Evolutionary conservation across 768 basidiomycete species (phyloP).

Genomic region (Mycena galopus): DNA sequence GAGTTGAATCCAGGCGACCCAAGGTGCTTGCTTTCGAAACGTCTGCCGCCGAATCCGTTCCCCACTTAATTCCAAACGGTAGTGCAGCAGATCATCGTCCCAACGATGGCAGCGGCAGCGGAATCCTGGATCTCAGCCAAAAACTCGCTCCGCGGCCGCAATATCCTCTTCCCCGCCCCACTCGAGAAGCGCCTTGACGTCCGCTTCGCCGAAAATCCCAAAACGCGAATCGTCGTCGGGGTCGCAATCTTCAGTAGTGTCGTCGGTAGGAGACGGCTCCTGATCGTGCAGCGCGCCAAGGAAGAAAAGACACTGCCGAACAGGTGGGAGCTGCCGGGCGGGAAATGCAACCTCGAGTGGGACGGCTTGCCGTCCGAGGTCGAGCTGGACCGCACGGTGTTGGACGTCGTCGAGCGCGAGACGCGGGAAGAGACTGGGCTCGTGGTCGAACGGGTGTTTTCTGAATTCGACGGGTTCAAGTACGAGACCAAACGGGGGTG

Average conservation of each 20-base stretch:
- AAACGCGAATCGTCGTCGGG: background rate
- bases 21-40: too few relatives aligned
- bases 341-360: background rate
- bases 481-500: background rate
- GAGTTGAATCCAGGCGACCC: too few relatives aligned
- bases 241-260: background rate
- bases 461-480: conserved; percentile 7
- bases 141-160: too few relatives aligned
- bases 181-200: too few relatives aligned
- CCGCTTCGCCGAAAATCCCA: background rate
- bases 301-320: background rate
- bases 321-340: conserved; percentile 9
- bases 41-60: too few relatives aligned
- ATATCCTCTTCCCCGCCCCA: background rate
- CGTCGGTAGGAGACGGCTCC: background rate
- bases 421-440: conserved; percentile 2
- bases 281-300: background rate
- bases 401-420: background rate
- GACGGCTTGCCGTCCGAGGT: too few relatives aligned
- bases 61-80: too few relatives aligned
- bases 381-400: background rate
- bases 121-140: too few relatives aligned
- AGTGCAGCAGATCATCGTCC: too few relatives aligned
- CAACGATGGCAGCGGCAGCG: too few relatives aligned
- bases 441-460: background rate